Evolutionary conservation across 2,329 filamentous ascomycete species (phyloP).

Genomic region (Cladosporium halotolerans): DNA sequence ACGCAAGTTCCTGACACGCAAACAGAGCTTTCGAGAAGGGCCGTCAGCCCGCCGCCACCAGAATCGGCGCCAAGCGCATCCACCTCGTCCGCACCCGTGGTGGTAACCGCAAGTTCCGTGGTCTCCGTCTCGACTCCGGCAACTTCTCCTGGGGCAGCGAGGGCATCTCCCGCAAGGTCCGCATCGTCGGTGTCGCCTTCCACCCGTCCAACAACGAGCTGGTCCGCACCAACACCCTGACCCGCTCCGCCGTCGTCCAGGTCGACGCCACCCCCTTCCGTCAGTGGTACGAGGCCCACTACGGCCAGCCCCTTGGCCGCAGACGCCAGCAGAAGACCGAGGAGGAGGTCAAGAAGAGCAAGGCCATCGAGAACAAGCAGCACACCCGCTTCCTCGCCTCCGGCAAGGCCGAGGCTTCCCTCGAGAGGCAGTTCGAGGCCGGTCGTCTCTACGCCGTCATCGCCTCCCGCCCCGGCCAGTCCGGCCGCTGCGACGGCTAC

Average conservation of each 20-base stretch:
- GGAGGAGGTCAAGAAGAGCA: constrained; percentile 82
- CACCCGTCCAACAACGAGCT: constrained; percentile 99
- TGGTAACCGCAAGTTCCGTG: constrained; percentile 99
- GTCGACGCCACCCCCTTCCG: constrained; percentile 98
- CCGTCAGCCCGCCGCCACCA: constrained; percentile 98
- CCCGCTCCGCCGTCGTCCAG: constrained; percentile 97
- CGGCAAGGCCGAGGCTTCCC: constrained; percentile 86
- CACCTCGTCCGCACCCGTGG: constrained; percentile 95
- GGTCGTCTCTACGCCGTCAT: constrained; percentile 94
- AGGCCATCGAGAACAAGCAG: constrained; percentile 95
- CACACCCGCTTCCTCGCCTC: constrained; percentile 69
- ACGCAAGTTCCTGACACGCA: constrained; percentile 25
- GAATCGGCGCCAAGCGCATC: constrained; percentile 95
- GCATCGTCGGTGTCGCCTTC: constrained; percentile 96
- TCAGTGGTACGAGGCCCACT: constrained; percentile 99
- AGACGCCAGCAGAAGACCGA: constrained; percentile 63
- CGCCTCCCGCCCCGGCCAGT: constrained; percentile 90
- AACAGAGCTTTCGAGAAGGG: constrained; percentile 99
- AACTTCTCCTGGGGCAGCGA: constrained; percentile 99
- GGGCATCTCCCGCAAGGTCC: constrained; percentile 96
- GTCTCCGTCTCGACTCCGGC: constrained; percentile 93
- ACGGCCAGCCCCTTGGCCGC: constrained; percentile 84
- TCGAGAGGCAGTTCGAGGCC: constrained; percentile 99
- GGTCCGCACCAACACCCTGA: constrained; percentile 99
- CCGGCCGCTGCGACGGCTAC: constrained; percentile 93